A percentile compares a stretch with the other conserved stretches of the same genome.
Evolutionary conservation across 176 grass and related monocot species (phyloP).

Genomic region (Phragmites australis): DNA sequence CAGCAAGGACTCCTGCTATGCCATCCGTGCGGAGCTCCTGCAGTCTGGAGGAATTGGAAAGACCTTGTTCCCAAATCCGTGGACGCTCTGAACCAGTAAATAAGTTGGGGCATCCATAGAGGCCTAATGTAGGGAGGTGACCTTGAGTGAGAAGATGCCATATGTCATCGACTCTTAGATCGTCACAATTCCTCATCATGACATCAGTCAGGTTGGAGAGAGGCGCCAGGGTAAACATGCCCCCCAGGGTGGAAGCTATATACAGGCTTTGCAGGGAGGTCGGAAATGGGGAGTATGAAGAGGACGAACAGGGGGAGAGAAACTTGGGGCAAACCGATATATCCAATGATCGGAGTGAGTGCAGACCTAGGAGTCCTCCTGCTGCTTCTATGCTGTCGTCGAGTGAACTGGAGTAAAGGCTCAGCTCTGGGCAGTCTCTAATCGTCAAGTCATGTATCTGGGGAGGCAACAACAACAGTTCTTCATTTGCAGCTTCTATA

Average conservation of each 20-base stretch:
- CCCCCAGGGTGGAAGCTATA: fast-evolving
- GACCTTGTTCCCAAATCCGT: neutral
- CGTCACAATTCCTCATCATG: fast-evolving
- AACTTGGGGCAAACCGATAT: fast-evolving
- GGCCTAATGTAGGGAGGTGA: neutral
- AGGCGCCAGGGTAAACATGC: neutral
- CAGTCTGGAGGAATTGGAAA: conserved; percentile 4
- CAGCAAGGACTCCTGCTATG: neutral
- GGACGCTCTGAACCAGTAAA: neutral
- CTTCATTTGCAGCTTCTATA: neutral
- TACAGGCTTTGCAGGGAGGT: fast-evolving
- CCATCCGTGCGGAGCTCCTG: neutral
- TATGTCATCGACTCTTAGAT: neutral
- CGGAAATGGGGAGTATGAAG: neutral
- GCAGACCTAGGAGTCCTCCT: neutral
- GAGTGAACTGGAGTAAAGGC: neutral
- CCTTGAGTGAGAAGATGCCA: neutral
- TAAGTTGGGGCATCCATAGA: neutral
- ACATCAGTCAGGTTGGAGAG: conserved; percentile 26
- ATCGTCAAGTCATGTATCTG: fast-evolving
- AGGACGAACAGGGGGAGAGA: neutral
- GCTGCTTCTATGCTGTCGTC: neutral
- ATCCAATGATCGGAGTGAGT: fast-evolving
- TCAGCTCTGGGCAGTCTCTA: fast-evolving
- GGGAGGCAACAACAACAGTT: neutral